These are phyloP conservation scores for Sungouiozyma intestinalis DNA, from an alignment of 805 yeast genomes.

Conservation along the genomic window DNA sequence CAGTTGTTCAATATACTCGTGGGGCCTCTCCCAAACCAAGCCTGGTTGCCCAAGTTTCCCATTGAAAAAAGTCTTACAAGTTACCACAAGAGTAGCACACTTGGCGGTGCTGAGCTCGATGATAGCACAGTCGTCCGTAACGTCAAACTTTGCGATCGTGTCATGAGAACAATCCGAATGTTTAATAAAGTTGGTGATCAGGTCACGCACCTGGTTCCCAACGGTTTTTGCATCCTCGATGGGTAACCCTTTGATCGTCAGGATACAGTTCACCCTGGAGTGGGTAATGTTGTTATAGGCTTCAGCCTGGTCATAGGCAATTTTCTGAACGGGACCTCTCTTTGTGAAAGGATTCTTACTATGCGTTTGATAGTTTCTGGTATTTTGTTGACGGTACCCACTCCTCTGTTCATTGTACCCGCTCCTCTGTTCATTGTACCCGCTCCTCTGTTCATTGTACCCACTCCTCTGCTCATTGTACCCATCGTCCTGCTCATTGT, in stretches of 20 bases:
- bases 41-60: constrained; percentile 5
- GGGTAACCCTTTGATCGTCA: constrained; percentile 1
- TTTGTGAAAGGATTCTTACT: background rate
- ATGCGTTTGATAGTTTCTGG: background rate
- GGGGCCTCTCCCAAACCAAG: constrained; percentile 20
- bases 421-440: background rate
- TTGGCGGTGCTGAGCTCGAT: constrained; percentile 12
- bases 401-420: background rate
- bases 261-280: constrained; percentile 5
- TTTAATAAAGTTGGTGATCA: constrained; percentile 5
- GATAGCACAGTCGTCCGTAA: constrained; percentile 3
- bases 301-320: constrained; percentile 2
- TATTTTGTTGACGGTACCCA: too few relatives aligned
- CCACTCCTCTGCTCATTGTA: too few relatives aligned
- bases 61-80: constrained; percentile 17
- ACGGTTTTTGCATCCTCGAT: background rate
- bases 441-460: background rate
- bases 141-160: background rate
- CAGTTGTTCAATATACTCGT: constrained; percentile 15
- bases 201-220: constrained; percentile 1
- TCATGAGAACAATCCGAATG: background rate
- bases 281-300: constrained; percentile 7
- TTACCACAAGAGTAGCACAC: constrained; percentile 15
- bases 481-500: too few relatives aligned
- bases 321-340: background rate